Conservation (phyloP, 2,329 filamentous ascomycete genomes). For the Xylariales sp. region DNA sequence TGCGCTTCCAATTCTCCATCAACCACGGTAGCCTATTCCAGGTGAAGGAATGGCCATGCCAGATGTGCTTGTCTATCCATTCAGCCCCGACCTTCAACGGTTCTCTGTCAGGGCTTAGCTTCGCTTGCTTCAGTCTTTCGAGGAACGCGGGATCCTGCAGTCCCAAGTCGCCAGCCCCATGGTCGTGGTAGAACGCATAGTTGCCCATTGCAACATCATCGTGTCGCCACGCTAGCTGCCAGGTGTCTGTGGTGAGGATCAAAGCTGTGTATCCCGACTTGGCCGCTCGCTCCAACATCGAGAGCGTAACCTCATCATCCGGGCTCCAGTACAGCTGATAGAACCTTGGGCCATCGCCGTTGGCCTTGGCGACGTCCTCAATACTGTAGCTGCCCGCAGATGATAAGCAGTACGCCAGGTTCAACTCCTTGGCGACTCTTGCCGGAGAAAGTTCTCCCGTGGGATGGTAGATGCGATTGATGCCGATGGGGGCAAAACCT, state of each 20-base stretch:
- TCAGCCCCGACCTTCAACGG: slow-evolving; percentile 50
- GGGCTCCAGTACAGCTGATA: slow-evolving; percentile 24
- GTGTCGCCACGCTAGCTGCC: slow-evolving; percentile 59
- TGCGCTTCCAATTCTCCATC: slow-evolving; percentile 53
- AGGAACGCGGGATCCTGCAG: slow-evolving; percentile 56
- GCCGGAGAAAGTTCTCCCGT: slow-evolving; percentile 44
- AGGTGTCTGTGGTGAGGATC: slow-evolving; percentile 60
- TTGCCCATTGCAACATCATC: slow-evolving; percentile 52
- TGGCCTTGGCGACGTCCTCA: slow-evolving; percentile 23
- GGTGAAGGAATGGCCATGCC: slow-evolving; percentile 58
- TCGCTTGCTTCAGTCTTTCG: slow-evolving; percentile 41
- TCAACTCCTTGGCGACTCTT: slow-evolving; percentile 14
- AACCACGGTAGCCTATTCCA: slow-evolving; percentile 62
- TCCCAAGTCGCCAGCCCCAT: slow-evolving; percentile 51
- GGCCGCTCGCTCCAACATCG: slow-evolving; percentile 48
- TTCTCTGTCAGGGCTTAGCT: slow-evolving; percentile 48
- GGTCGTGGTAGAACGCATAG: slow-evolving; percentile 59
- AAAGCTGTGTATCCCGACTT: slow-evolving; percentile 51
- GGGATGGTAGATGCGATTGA: slow-evolving; percentile 56
- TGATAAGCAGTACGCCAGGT: slow-evolving; percentile 20
- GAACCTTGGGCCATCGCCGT: slow-evolving; percentile 18
- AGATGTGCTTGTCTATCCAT: slow-evolving; percentile 59
- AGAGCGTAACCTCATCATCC: slow-evolving; percentile 33
- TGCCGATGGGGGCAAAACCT: slow-evolving; percentile 21
- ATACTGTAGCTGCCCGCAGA: slow-evolving; percentile 22